Evolutionary conservation across 495 filamentous ascomycete genomes (phyloP).

Genomic region (Ramalina peruviana): DNA sequence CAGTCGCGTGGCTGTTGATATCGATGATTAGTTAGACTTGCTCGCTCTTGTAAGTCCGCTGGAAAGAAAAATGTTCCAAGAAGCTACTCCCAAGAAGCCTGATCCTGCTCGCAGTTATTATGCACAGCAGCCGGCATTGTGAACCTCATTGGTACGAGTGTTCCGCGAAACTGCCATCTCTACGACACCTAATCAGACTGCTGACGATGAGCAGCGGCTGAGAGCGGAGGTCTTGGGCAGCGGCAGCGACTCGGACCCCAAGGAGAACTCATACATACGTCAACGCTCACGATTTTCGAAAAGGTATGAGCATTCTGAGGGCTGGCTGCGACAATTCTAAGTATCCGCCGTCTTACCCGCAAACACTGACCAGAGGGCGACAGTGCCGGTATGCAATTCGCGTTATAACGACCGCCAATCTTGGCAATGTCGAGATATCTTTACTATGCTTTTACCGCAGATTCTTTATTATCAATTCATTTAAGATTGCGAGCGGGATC

Average conservation of each 20-base stretch:
- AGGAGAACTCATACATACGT: slow-evolving; percentile 15
- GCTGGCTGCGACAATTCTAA: neutral
- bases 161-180: neutral
- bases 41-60: slow-evolving; percentile 4
- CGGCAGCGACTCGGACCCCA: slow-evolving; percentile 13
- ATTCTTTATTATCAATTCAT: slow-evolving; percentile 17
- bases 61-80: neutral
- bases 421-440: slow-evolving; percentile 28
- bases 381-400: slow-evolving; percentile 17
- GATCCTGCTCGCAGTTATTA: neutral
- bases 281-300: slow-evolving; percentile 17
- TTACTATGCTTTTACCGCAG: slow-evolving; percentile 25
- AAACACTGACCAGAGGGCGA: neutral
- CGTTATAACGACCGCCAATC: slow-evolving; percentile 19
- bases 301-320: slow-evolving; percentile 7
- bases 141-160: neutral
- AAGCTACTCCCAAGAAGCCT: neutral
- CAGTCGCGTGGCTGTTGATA: neutral
- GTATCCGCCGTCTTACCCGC: neutral
- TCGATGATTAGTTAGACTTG: slow-evolving; percentile 7
- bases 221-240: slow-evolving; percentile 17
- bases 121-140: slow-evolving; percentile 2
- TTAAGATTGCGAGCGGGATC: slow-evolving; percentile 12
- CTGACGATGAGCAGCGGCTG: neutral
- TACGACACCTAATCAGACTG: neutral